Evolutionary conservation across 1,139 yeast species (phyloP).

Genomic region (Candida dubliniensis): DNA sequence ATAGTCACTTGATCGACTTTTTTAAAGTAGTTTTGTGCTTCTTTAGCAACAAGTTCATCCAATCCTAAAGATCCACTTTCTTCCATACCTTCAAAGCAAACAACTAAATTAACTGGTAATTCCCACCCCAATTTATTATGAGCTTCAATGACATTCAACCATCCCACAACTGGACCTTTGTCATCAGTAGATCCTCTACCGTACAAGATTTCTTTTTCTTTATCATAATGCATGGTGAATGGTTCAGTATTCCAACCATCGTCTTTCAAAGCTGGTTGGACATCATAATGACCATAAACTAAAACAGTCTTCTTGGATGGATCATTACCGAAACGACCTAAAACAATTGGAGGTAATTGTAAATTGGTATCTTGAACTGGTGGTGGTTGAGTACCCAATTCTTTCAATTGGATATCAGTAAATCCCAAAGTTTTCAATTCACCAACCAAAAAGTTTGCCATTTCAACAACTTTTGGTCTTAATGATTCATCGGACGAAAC

Average conservation of each 20-base stretch:
- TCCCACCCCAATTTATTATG: slow-evolving; percentile 82
- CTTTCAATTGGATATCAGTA: slow-evolving; percentile 75
- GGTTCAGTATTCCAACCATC: slow-evolving; percentile 98
- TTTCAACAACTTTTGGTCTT: slow-evolving; percentile 81
- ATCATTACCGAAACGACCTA: slow-evolving; percentile 83
- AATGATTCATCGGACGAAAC: slow-evolving; percentile 88
- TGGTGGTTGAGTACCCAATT: slow-evolving; percentile 87
- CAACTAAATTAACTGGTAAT: slow-evolving; percentile 87
- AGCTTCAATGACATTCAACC: slow-evolving; percentile 93
- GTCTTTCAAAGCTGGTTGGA: slow-evolving; percentile 88
- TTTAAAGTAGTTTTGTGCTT: slow-evolving; percentile 77
- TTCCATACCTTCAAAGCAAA: slow-evolving; percentile 99
- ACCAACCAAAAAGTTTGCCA: slow-evolving; percentile 76
- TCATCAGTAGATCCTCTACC: slow-evolving; percentile 98
- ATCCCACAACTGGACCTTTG: slow-evolving; percentile 96
- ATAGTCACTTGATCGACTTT: slow-evolving; percentile 93
- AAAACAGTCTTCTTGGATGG: slow-evolving; percentile 81
- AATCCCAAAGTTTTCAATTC: slow-evolving; percentile 77
- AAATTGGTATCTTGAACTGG: slow-evolving; percentile 65
- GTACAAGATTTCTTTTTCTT: slow-evolving; percentile 62
- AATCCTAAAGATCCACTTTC: slow-evolving; percentile 94
- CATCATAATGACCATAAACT: slow-evolving; percentile 96
- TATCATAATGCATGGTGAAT: slow-evolving; percentile 60
- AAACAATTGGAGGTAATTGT: slow-evolving; percentile 87
- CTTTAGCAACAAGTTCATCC: slow-evolving; percentile 75